Conservation (phyloP, 2,329 filamentous ascomycete genomes). For the Aspergillus terreus region DNA sequence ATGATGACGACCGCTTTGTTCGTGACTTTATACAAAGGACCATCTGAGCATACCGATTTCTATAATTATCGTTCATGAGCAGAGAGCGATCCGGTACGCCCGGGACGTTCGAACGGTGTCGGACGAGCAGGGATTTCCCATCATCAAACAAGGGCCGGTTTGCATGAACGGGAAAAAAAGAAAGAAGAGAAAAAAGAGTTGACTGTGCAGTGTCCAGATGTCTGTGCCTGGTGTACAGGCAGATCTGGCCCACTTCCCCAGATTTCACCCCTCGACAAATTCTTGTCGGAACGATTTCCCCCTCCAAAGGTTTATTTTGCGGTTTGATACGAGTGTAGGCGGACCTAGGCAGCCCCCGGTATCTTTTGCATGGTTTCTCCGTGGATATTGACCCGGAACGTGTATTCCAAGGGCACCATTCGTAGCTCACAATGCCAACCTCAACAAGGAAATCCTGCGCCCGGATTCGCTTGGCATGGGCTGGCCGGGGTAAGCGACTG, state of each 20-base stretch:
- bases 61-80: background rate
- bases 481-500: conserved; percentile 4
- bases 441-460: background rate
- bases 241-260: conserved; percentile 24
- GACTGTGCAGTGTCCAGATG: background rate
- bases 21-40: background rate
- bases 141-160: no score
- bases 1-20: conserved; percentile 1
- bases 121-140: no score
- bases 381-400: background rate
- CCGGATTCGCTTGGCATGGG: background rate
- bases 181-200: background rate
- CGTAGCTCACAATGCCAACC: background rate
- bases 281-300: background rate
- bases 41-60: background rate
- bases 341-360: no score
- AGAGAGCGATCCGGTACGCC: background rate
- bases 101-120: background rate
- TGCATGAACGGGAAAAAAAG: background rate
- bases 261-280: conserved; percentile 10
- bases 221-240: conserved; percentile 16
- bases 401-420: background rate
- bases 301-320: no score
- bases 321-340: no score
- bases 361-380: no score